Base-by-base conservation (phyloP, 2,329 filamentous ascomycete species). In the Colletotrichum sp. region DNA sequence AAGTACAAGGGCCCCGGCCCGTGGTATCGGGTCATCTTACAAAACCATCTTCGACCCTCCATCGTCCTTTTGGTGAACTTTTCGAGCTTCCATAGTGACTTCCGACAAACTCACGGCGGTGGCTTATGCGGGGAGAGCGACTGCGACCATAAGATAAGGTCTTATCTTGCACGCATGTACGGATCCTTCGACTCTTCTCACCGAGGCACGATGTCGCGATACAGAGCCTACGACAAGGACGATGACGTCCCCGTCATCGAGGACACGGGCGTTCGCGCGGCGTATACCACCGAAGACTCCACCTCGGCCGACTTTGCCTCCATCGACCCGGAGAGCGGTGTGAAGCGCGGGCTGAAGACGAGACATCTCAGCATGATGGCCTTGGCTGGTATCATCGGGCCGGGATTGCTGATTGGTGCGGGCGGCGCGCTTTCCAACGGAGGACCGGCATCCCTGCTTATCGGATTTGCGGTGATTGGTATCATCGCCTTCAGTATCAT, bases 401-500 rank as follows among this genome's bases (percentile, higher is more conserved):
- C 94, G 6, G 94, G 94, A 26, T 86, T 96, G 55, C 88, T 96
- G 5, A 92, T 95, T 70, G 94, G 94, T 18, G 90, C 93, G 4
- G 94, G 94, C 44, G 91, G 92, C 63, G 94, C 94, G 0, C 86
- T 96, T 28, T 87, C 90, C 15, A 90, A 88, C 57, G 94, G 93
- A 71, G 94, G 94, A 0, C 94, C 94, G 18, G 94, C 93, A 0
- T 92, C 93, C 0, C 84, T 95, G 65, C 83, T 96, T 44, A 95
- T 96, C 80, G 94, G 94, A 2, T 96, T 96, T 78, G 91, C 89
- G 12, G 86, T 95, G 32, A 93, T 95, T 78, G 94, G 93, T 13
- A 89, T 95, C 77, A 91, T 95, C 75, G 93, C 93, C 3, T 90
- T 88, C 77, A 89, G 87, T 78, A 90, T 93, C 78, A 95, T 94